Base-by-base conservation (phyloP, 1,139 yeast genomes). In the Nakaseomyces uthaithaninus region DNA sequence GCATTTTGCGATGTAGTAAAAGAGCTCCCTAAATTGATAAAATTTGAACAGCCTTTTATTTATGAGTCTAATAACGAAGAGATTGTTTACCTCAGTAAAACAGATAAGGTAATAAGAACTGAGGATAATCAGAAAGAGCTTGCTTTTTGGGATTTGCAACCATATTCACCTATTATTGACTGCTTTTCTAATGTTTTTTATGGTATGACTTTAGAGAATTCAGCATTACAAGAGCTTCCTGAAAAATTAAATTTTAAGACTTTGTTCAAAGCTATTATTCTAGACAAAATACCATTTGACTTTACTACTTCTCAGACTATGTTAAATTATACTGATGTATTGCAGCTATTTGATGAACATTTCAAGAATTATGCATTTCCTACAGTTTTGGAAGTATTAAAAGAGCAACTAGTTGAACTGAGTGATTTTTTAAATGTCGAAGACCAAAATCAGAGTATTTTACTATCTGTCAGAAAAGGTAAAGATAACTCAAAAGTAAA, bases 241-340 rank as follows among this genome's bases (percentile, higher is more conserved):
- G 63, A 62, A 4, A 59, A 60, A 12, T 57, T 79, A 9, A 59
- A 66, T 1, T 67, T 71, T 45, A 62, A 65, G 8, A 61, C 65
- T 20, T 71, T 82, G 68, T 49, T 76, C 11, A 59, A 61, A 1
- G 49, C 62, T 14, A 48, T 65, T 8, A 50, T 59, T 11, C 47
- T 77, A 42, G 62, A 67, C 4, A 70, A 74, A 43, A 72, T 75
- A 1, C 81, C 91, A 0, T 78, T 67, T 55, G 87, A 81, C 51
- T 77, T 71, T 49, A 67, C 72, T 3, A 62, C 68, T 33, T 75
- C 85, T 2, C 72, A 71, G 46, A 75, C 80, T 1, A 61, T 75
- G 45, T 65, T 69, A 26, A 73, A 77, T 18, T 60, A 75, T 26
- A 65, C 75, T 39, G 78, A 76, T 20, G 71, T 77, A 2, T 63